These are phyloP conservation scores for Mycena amicta DNA, from an alignment of 768 basidiomycete species.

Conservation along the genomic window DNA sequence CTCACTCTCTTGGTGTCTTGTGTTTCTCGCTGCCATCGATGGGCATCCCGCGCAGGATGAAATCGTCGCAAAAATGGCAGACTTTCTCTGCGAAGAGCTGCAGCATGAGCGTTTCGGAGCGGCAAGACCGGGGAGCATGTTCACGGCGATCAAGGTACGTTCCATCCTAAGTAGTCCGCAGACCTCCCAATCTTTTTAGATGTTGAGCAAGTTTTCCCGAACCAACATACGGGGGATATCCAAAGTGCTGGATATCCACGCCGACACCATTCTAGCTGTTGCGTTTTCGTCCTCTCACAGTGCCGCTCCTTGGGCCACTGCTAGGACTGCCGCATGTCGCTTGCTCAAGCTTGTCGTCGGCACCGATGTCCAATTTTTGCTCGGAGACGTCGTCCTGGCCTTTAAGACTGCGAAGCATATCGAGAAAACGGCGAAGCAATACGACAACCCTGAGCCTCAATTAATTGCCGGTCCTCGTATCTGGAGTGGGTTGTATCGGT, in stretches of 20 bases:
- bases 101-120: slow-evolving; percentile 75
- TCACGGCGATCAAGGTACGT: slow-evolving; percentile 65
- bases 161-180: neutral
- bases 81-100: slow-evolving; percentile 78
- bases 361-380: slow-evolving; percentile 22
- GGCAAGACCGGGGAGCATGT: slow-evolving; percentile 61
- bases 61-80: slow-evolving; percentile 70
- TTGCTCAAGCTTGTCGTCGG: slow-evolving; percentile 31
- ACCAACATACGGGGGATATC: slow-evolving; percentile 27
- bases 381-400: slow-evolving; percentile 35
- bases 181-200: neutral
- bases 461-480: slow-evolving; percentile 36
- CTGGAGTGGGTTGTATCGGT: slow-evolving; percentile 71
- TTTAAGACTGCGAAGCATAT: slow-evolving; percentile 32
- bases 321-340: slow-evolving; percentile 36
- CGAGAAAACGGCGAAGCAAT: slow-evolving; percentile 32
- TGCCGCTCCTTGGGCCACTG: slow-evolving; percentile 36
- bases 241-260: slow-evolving; percentile 42
- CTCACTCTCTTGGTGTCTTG: slow-evolving; percentile 64
- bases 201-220: no score
- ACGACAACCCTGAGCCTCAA: slow-evolving; percentile 20
- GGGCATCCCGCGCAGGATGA: slow-evolving; percentile 54
- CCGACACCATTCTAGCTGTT: slow-evolving; percentile 38
- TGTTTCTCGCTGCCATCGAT: slow-evolving; percentile 61
- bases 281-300: slow-evolving; percentile 39